Evolutionary conservation across 768 basidiomycete species (phyloP).

Genomic region (Pleurotus salmoneostramineus): DNA sequence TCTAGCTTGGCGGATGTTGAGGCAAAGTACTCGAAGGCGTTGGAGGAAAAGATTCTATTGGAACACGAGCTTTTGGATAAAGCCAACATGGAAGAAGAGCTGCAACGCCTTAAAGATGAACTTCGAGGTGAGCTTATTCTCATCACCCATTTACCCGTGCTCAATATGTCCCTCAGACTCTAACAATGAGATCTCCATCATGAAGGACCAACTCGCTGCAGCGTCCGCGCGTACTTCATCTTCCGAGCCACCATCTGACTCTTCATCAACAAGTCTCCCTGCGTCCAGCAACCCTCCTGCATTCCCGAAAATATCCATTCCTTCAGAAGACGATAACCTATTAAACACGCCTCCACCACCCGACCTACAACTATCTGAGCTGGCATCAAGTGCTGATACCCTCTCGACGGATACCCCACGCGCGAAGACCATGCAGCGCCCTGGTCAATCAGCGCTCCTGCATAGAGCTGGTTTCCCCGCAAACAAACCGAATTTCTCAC

Average conservation of each 20-base stretch:
- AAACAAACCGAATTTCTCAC: conserved; percentile 36
- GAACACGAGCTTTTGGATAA: conserved; percentile 95
- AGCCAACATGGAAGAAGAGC: conserved; percentile 85
- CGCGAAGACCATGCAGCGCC: conserved; percentile 27
- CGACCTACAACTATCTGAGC: conserved; percentile 58
- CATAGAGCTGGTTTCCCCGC: conserved; percentile 49
- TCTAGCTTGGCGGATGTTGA: conserved; percentile 84
- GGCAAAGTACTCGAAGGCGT: conserved; percentile 79
- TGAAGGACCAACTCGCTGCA: conserved; percentile 68
- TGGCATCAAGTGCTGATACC: conserved; percentile 41
- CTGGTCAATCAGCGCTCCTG: conserved; percentile 43
- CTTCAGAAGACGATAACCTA: conserved; percentile 50
- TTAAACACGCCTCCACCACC: conserved; percentile 55
- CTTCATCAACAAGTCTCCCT: conserved; percentile 23
- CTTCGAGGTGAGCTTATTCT: conserved; percentile 62
- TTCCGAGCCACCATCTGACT: conserved; percentile 26
- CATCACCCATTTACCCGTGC: conserved; percentile 6
- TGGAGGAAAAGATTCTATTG: conserved; percentile 96
- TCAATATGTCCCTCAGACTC: conserved; percentile 50
- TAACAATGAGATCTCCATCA: conserved; percentile 77
- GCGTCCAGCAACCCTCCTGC: conserved; percentile 31
- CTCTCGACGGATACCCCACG: conserved; percentile 35
- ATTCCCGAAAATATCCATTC: conserved; percentile 21
- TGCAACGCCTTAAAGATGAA: conserved; percentile 89
- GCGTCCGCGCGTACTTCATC: conserved; percentile 21